Evolutionary conservation across 1,139 yeast genomes (phyloP), one percentile per base, ranked within the genome.

Genomic region (Yamadazyma siamensis): DNA sequence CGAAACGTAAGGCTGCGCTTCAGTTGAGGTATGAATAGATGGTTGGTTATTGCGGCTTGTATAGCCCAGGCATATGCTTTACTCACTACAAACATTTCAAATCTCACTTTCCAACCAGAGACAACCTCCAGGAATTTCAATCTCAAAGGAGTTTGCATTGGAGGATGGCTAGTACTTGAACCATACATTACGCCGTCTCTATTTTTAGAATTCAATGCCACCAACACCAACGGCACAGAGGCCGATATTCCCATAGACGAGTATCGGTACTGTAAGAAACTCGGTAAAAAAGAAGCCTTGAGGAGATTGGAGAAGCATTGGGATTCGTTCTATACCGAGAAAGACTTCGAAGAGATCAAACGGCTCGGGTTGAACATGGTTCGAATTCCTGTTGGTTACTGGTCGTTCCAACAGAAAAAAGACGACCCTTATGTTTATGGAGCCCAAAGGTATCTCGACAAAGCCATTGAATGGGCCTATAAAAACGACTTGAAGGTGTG

Each of bases 111-210:
- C 10, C 35, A 33, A 23, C 36, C 34, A 12, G 36, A 35, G 15
- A 32, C 37, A 7, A 39, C 24, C 22, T 31, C 47, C 15, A 14
- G 41, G 28, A 40, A 43, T 22, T 37, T 40, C 28, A 26, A 35
- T 11, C 29, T 31, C n/a, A 64, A 78, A 29, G 96, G 96, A 37
- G 88, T 88, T 28, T 84, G 85, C 47, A 61, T 88, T 21, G 96
- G 96, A 32, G 96, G 96, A 11, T 88, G 96, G 96, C 70, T 87
- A 38, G 84, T 88, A 1, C 62, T 87, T 26, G 96, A 88, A 59
- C 61, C 91, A 1, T 88, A 77, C 54, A 88, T 89, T 49, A 84
- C 86, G 1, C 96, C 96, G 3, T 78, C 94, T 2, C 57, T 89
- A 35, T 89, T 85, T 53, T 75, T 75, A 39, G 67, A 66, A 4